These are phyloP conservation scores for Fusarium coffeatum DNA, from an alignment of 2,329 filamentous ascomycete genomes.

Conservation along the genomic window DNA sequence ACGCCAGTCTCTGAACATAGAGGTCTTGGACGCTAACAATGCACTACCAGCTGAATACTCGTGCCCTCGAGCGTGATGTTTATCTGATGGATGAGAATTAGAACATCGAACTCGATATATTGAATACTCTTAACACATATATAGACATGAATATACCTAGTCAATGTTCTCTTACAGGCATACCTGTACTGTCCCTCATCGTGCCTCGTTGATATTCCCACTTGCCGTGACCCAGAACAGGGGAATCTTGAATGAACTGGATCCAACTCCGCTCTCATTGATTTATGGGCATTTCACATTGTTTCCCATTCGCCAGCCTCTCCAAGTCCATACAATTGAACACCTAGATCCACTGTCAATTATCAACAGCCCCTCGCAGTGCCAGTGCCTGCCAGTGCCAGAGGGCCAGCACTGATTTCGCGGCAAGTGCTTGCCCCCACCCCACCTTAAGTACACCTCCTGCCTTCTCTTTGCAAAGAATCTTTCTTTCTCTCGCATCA, in stretches of 20 bases:
- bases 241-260: neutral
- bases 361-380: neutral
- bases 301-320: neutral
- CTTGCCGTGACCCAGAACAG: neutral
- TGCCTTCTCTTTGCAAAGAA: neutral
- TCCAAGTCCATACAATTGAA: neutral
- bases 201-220: neutral
- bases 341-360: neutral
- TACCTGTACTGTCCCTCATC: neutral
- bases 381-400: neutral
- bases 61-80: constrained; percentile 43
- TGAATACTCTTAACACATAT: neutral
- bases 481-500: neutral
- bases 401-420: neutral
- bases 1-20: rapidly evolving
- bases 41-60: constrained; percentile 39
- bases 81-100: constrained; percentile 38
- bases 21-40: neutral
- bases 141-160: neutral
- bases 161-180: neutral
- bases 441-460: neutral
- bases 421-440: neutral
- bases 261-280: neutral
- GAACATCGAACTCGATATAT: neutral
- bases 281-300: neutral